These are phyloP conservation scores for Auricularia auricula-judae DNA, from an alignment of 768 basidiomycete genomes.

Conservation along the genomic window DNA sequence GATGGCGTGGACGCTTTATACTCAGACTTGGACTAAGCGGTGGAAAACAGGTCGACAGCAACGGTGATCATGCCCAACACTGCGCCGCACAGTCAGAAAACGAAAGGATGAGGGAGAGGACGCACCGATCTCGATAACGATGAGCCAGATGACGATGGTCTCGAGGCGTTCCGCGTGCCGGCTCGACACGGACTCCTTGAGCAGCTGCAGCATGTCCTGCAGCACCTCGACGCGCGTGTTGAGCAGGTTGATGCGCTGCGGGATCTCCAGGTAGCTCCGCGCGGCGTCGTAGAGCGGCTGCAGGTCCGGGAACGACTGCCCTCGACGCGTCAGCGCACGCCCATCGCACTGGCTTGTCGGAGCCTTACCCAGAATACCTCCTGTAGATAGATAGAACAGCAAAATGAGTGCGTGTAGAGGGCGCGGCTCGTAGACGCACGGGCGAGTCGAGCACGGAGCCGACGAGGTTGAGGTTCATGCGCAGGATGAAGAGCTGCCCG, in stretches of 20 bases:
- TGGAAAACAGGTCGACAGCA: conserved; percentile 55
- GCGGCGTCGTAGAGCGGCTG: conserved; percentile 93
- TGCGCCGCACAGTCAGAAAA: conserved; percentile 14
- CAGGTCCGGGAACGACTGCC: conserved; percentile 83
- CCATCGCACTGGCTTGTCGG: neutral
- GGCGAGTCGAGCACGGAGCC: conserved; percentile 96
- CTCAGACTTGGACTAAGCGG: neutral
- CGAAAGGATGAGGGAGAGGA: conserved; percentile 5
- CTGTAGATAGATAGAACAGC: no score
- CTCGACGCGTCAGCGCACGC: neutral
- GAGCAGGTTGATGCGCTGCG: conserved; percentile 83
- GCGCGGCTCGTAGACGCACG: conserved; percentile 32
- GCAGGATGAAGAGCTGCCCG: conserved; percentile 83
- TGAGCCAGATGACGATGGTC: conserved; percentile 85
- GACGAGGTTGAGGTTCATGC: conserved; percentile 91
- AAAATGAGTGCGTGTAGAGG: conserved; percentile 2
- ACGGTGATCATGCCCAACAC: conserved; percentile 88
- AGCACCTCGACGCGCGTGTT: conserved; percentile 71
- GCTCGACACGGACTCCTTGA: conserved; percentile 90
- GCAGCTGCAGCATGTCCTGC: conserved; percentile 91
- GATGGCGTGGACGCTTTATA: no score
- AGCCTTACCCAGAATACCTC: conserved; percentile 83
- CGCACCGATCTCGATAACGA: conserved; percentile 78
- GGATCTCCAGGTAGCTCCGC: conserved; percentile 88
- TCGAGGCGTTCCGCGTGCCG: conserved; percentile 85